Conservation (phyloP, 2,329 filamentous ascomycete species). For the Microdochium bolleyi region DNA sequence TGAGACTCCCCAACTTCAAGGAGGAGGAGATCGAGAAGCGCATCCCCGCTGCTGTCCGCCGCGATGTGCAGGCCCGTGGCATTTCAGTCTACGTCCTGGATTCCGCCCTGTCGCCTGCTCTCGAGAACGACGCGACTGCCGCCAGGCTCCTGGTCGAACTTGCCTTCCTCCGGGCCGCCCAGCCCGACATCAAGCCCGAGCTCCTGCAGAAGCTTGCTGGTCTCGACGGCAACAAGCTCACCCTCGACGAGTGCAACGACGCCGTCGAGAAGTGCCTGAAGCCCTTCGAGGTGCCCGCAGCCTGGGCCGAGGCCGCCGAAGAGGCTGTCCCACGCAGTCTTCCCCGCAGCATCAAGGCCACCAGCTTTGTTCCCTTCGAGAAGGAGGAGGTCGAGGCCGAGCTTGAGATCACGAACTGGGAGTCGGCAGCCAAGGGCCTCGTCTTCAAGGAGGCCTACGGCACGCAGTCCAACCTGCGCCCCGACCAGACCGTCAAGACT, state of each 20-base stretch:
- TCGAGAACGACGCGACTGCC: conserved; percentile 54
- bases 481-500: conserved; percentile 81
- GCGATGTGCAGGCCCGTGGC: conserved; percentile 60
- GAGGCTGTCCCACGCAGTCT: conserved; percentile 47
- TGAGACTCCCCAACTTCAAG: conserved; percentile 74
- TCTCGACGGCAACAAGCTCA: conserved; percentile 43
- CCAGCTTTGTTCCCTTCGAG: conserved; percentile 75
- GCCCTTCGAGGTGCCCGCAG: conserved; percentile 65
- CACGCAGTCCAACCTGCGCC: conserved; percentile 65
- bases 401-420: conserved; percentile 64
- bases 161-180: conserved; percentile 73
- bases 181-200: conserved; percentile 54
- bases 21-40: conserved; percentile 87
- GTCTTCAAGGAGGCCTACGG: conserved; percentile 92
- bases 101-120: conserved; percentile 55
- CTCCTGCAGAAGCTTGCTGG: conserved; percentile 58
- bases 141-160: conserved; percentile 67
- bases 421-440: conserved; percentile 77
- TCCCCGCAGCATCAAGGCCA: conserved; percentile 60
- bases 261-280: conserved; percentile 63
- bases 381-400: conserved; percentile 66
- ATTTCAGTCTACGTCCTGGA: conserved; percentile 72
- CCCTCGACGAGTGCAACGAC: conserved; percentile 51
- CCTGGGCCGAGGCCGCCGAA: conserved; percentile 67
- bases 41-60: conserved; percentile 62